These are phyloP conservation scores for Dictyophora rubrovolvata DNA, from an alignment of 768 basidiomycete species.

Conservation along the genomic window DNA sequence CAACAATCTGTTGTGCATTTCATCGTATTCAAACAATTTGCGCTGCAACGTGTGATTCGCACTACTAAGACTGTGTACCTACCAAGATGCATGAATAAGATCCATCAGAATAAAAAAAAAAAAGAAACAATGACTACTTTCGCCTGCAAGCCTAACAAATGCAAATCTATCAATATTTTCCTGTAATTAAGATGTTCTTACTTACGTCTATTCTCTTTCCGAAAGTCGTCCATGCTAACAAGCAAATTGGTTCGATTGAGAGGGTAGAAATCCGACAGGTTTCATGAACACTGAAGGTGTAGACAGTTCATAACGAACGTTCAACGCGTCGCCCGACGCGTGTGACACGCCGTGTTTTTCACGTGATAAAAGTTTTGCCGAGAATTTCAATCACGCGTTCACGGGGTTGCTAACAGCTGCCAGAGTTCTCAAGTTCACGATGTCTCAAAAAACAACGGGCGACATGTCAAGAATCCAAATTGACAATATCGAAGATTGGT, in stretches of 20 bases:
- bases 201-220: not conserved
- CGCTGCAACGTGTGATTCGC: not conserved
- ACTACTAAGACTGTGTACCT: not conserved
- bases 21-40: not conserved
- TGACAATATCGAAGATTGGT: conserved; percentile 59
- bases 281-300: too few relatives aligned
- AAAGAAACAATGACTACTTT: not conserved
- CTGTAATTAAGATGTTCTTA: not conserved
- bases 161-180: not conserved
- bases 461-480: conserved; percentile 48
- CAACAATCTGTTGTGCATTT: not conserved
- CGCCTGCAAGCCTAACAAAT: not conserved
- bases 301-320: not conserved
- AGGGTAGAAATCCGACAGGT: too few relatives aligned
- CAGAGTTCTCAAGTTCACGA: not conserved
- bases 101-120: not conserved
- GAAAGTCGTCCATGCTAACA: not conserved
- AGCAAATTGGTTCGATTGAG: too few relatives aligned
- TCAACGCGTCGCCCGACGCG: not conserved
- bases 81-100: not conserved
- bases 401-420: too few relatives aligned
- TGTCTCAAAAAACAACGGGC: not conserved
- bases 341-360: not conserved
- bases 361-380: too few relatives aligned
- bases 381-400: too few relatives aligned